Evolutionary conservation across 176 grass and related monocot species (phyloP), one percentile per base, ranked within the genome.

Genomic region (Thinopyrum elongatum): DNA sequence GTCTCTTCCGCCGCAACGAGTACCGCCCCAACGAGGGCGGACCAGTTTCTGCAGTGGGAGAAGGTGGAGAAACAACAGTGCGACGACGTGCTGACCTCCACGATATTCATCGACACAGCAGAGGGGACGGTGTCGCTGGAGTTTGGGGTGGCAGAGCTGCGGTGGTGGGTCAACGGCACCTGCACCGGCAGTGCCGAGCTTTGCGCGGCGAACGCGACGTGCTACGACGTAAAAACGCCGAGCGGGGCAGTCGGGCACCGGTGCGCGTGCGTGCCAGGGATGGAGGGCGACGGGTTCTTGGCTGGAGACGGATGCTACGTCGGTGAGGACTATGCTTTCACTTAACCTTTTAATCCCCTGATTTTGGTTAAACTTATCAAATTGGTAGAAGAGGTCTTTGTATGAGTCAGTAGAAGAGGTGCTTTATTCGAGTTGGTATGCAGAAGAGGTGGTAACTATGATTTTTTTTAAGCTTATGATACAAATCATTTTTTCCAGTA

Each of bases 151-250:
- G 89, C 59, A 5, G 89, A 97, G 87, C 10, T 93, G 0, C 85
- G 46, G 0, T 97, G 95, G 95, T 97, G 95, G 95, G 14, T 97
- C 79, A 6, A 82, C 26, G 90, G 92, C 36, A 16, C 7, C 0
- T 94, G 95, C 74, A 1, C 22, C 16, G 4, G 0, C 22, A 16
- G 0, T 6, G 5, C 0, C 5, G 10, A 0, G 23, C 36, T 0
- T 23, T 97, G 95, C 38, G 79, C 82, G 5, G 2, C 6, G 1
- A 91, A 92, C 61, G 92, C 95, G 8, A 79, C 16, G 23, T 97
- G 92, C 79, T 2, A 0, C 31, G 4, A 3, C 6, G 67, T 91
- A 7, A 0, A 0, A 6, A 79, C 58, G 0, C 73, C 74, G 2
- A 21, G 3, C 47, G 42, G 51, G 2, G 2, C 0, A 30, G 0